Evolutionary conservation across 2,329 filamentous ascomycete species (phyloP).

Genomic region (Pseudogymnoascus sp.): DNA sequence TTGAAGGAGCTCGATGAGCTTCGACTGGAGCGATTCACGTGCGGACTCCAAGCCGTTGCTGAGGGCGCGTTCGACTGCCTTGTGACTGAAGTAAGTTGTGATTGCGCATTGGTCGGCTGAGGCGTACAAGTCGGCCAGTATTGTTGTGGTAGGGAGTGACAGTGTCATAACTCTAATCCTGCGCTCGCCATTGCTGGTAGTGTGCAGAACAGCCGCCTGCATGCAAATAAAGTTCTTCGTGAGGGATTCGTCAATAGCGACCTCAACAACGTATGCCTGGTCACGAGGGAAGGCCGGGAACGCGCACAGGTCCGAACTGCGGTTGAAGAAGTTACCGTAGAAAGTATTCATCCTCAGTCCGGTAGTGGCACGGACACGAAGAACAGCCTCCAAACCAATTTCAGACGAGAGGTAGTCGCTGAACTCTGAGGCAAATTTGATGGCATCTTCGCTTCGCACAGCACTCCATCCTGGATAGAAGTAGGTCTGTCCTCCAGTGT

Average conservation of each 20-base stretch:
- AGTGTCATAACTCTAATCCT: slow-evolving; percentile 92
- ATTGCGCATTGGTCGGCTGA: slow-evolving; percentile 93
- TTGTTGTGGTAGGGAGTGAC: slow-evolving; percentile 85
- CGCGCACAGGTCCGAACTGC: slow-evolving; percentile 92
- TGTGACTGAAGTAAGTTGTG: slow-evolving; percentile 91
- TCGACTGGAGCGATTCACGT: slow-evolving; percentile 81
- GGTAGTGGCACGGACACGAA: slow-evolving; percentile 90
- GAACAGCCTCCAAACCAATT: slow-evolving; percentile 90
- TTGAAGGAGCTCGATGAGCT: slow-evolving; percentile 84
- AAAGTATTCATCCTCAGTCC: slow-evolving; percentile 88
- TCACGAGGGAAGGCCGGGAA: slow-evolving; percentile 97
- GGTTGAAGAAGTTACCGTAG: slow-evolving; percentile 99
- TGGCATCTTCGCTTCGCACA: slow-evolving; percentile 84
- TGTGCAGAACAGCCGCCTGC: slow-evolving; percentile 92
- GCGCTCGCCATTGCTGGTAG: slow-evolving; percentile 93
- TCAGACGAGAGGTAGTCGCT: slow-evolving; percentile 95
- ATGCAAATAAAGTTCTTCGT: slow-evolving; percentile 87
- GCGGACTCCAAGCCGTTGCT: slow-evolving; percentile 84
- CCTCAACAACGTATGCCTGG: slow-evolving; percentile 95
- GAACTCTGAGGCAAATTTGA: slow-evolving; percentile 96
- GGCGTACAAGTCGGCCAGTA: slow-evolving; percentile 83
- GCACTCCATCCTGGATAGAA: slow-evolving; percentile 99
- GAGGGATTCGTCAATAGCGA: slow-evolving; percentile 92
- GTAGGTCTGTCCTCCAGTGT: slow-evolving; percentile 95
- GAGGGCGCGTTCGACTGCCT: slow-evolving; percentile 85